Base-by-base conservation (phyloP, 2,329 filamentous ascomycete species). In the Bipolaris cookei region DNA sequence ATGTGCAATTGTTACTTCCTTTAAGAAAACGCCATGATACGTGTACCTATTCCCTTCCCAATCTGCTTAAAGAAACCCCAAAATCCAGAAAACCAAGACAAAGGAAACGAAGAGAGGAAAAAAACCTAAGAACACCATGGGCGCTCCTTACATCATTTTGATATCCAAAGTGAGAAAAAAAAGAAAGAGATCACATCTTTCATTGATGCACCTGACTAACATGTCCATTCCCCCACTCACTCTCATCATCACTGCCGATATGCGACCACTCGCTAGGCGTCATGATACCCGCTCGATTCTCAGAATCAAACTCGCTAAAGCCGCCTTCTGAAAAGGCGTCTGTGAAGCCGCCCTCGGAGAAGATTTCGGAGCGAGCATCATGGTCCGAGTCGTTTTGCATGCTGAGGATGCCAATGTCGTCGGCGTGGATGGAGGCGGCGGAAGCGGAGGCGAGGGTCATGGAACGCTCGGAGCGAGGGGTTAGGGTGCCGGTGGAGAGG, bases 211-310 rank as follows among this genome's bases (percentile, higher is more conserved):
- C 53, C 57, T 57, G 54, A 16, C 54, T 57, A 37, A 57, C 68
- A 34, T 72, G 66, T 0, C 72, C 72, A 20, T 66, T 63, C 34
- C 62, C 75, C 65, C 68, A 75, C 48, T 78, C 76, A 35, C 76
- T 77, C 56, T 73, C 75, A 41, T 72, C 70, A 44, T 78, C 76
- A 54, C 74, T 77, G 2, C 74, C 76, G 8, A 78, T 70, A 54
- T 78, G 76, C 37, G 74, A 76, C 76, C 76, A 78, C 21, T 69
- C 73, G 13, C 61, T 70, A 8, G 76, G 76, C 6, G 76, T 78
- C 68, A 72, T 69, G 14, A 72, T 64, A 14, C 76, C 76, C 3
- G 44, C 14, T 34, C 54, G 28, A 8, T 18, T 44, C 0, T 48
- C 64, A 13, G 63, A 47, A 13, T 64, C 63, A 4, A 69, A 57